Evolutionary conservation across 2,329 filamentous ascomycete species (phyloP).

Genomic region (Botryotinia calthae): DNA sequence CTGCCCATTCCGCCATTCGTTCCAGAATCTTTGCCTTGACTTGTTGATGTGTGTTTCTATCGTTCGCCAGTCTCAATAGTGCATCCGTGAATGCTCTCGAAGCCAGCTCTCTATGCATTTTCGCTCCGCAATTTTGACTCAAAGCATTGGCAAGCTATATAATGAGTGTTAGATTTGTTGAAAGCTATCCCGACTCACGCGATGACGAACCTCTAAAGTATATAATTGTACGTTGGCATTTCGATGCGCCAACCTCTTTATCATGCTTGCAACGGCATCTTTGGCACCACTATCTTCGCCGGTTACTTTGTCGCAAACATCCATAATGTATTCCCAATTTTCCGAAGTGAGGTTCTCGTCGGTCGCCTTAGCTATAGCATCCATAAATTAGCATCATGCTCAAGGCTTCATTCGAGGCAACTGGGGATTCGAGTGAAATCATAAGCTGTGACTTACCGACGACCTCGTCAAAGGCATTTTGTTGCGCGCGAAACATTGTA

Average conservation of each 20-base stretch:
- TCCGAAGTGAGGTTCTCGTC: conserved; percentile 85
- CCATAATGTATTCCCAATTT: conserved; percentile 64
- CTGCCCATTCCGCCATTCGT: conserved; percentile 92
- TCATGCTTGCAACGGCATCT: conserved; percentile 68
- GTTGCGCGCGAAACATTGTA: conserved; percentile 59
- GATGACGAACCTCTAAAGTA: conserved; percentile 56
- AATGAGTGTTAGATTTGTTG: conserved; percentile 20
- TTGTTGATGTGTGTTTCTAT: conserved; percentile 92
- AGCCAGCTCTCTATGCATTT: conserved; percentile 68
- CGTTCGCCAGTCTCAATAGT: conserved; percentile 82
- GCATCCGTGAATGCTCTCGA: conserved; percentile 83
- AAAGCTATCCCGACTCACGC: conserved; percentile 9
- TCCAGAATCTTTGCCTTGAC: conserved; percentile 97
- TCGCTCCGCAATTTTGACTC: conserved; percentile 67
- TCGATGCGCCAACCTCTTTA: conserved; percentile 69
- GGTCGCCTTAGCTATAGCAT: conserved; percentile 69
- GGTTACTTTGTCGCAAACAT: conserved; percentile 44
- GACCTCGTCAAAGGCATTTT: conserved; percentile 68
- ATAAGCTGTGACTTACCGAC: conserved; percentile 52
- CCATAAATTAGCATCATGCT: conserved; percentile 26
- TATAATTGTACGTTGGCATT: conserved; percentile 80
- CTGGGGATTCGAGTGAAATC: conserved; percentile 12
- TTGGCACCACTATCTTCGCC: conserved; percentile 51
- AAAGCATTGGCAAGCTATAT: conserved; percentile 65
- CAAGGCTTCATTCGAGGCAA: conserved; percentile 13